These are phyloP conservation scores for Suillus plorans DNA, from an alignment of 768 basidiomycete genomes.

Conservation along the genomic window DNA sequence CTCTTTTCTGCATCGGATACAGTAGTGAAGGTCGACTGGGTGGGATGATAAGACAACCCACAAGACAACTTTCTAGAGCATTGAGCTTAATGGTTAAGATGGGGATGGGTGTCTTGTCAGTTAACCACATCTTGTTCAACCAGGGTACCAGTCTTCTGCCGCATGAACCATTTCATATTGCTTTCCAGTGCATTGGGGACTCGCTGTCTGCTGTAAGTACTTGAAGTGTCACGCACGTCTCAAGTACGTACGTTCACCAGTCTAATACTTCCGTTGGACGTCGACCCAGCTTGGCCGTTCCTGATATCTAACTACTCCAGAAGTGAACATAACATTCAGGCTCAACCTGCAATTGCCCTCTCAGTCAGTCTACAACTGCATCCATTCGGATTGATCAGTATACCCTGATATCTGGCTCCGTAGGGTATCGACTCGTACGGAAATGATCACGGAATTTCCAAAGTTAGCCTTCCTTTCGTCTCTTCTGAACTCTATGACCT, in stretches of 20 bases:
- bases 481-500: background rate
- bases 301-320: conserved; percentile 50
- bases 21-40: conserved; percentile 47
- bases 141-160: conserved; percentile 49
- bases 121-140: background rate
- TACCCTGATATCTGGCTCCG: conserved; percentile 13
- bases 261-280: conserved; percentile 54
- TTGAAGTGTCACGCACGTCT: background rate
- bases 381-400: background rate
- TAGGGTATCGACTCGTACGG: conserved; percentile 52
- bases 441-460: conserved; percentile 54
- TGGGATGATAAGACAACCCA: conserved; percentile 62
- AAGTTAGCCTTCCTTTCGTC: conserved; percentile 24
- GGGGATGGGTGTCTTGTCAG: background rate
- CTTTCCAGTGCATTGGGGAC: conserved; percentile 60
- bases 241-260: conserved; percentile 19
- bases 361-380: conserved; percentile 29
- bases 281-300: conserved; percentile 59
- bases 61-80: conserved; percentile 28
- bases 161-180: conserved; percentile 43
- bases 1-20: conserved; percentile 7
- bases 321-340: conserved; percentile 50
- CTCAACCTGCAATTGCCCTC: conserved; percentile 55
- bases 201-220: conserved; percentile 51
- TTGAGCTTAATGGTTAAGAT: conserved; percentile 36